A percentile compares a stretch with the other conserved stretches of the same genome.
Evolutionary conservation across 805 yeast genomes (phyloP).

Genomic region (Vanderwaltozyma tropicalis): DNA sequence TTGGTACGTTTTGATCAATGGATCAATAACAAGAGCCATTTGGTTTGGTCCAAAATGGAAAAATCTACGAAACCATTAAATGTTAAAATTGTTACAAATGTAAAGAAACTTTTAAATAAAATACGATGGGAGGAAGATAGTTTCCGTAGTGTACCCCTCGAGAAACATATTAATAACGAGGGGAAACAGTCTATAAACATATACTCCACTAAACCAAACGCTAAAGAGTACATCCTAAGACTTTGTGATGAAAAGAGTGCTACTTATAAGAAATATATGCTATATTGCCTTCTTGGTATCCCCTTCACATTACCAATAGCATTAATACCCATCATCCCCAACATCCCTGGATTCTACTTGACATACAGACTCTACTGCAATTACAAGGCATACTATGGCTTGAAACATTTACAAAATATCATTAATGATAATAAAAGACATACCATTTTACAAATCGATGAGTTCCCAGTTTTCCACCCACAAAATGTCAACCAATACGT

Average conservation of each 20-base stretch:
- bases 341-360: constrained; percentile 82
- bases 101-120: constrained; percentile 44
- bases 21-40: constrained; percentile 39
- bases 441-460: neutral
- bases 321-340: constrained; percentile 76
- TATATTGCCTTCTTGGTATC: constrained; percentile 45
- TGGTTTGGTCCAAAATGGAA: constrained; percentile 53
- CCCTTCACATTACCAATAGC: constrained; percentile 79
- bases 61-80: constrained; percentile 48
- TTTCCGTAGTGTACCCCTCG: constrained; percentile 66
- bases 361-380: constrained; percentile 78
- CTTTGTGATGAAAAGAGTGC: neutral
- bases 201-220: too few relatives aligned
- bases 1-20: constrained; percentile 14
- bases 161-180: constrained; percentile 37
- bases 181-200: too few relatives aligned
- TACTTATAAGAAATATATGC: constrained; percentile 46
- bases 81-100: constrained; percentile 43
- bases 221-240: constrained; percentile 31
- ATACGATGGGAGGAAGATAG: constrained; percentile 77
- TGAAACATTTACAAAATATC: constrained; percentile 52
- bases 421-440: constrained; percentile 21
- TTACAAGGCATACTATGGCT: constrained; percentile 66
- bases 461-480: neutral
- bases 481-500: neutral